These are phyloP conservation scores for Aleurites moluccanus DNA, from an alignment of 441 rosid species.

Conservation along the genomic window DNA sequence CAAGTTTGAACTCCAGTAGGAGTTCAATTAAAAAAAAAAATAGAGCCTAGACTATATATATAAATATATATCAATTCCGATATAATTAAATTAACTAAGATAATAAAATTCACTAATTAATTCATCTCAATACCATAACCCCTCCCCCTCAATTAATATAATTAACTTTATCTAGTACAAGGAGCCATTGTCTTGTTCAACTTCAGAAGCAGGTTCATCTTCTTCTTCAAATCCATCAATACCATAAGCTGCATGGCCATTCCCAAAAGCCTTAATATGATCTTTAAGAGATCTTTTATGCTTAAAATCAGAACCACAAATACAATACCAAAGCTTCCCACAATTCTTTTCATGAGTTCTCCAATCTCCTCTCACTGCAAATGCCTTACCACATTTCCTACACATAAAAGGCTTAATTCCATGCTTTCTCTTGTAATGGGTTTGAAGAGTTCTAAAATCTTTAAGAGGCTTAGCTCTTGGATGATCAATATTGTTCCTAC, in stretches of 20 bases:
- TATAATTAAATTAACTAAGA: constrained; percentile 21
- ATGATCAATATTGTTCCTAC: constrained; percentile 87
- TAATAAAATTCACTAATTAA: neutral
- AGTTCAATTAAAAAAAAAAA: no score
- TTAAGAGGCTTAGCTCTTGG: constrained; percentile 85
- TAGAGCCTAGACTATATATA: neutral
- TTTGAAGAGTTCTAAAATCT: constrained; percentile 88
- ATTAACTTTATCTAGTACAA: constrained; percentile 35
- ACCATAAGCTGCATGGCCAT: constrained; percentile 83
- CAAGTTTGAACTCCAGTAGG: no score
- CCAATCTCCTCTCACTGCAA: constrained; percentile 89
- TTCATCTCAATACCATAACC: neutral
- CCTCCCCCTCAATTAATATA: neutral
- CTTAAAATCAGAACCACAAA: constrained; percentile 95
- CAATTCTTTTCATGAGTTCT: constrained; percentile 93
- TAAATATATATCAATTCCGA: constrained; percentile 15
- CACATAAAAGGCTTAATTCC: constrained; percentile 86
- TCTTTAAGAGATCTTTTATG: constrained; percentile 96
- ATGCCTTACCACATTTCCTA: constrained; percentile 83
- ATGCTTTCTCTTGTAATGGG: constrained; percentile 89
- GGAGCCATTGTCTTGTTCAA: constrained; percentile 81
- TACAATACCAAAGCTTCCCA: constrained; percentile 96
- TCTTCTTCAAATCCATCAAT: constrained; percentile 80
- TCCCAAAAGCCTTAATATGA: constrained; percentile 88
- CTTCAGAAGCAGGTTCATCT: constrained; percentile 90